Conservation (phyloP, 257 asterid species). For the Solanum pinnatisectum region DNA sequence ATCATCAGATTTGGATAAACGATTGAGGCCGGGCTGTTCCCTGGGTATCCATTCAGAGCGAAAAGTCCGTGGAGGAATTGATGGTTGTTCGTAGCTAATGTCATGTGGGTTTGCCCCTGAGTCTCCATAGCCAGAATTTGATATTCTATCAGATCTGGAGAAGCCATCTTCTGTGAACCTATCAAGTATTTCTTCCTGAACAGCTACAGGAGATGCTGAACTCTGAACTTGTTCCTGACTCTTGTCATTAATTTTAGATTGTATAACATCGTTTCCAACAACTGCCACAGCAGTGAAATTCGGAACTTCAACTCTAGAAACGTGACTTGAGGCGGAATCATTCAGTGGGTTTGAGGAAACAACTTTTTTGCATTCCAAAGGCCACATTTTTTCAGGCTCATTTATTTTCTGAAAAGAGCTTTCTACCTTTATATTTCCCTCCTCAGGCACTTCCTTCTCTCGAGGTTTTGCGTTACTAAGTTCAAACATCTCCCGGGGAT, state of each 20-base stretch:
- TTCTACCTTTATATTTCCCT: constrained; percentile 35
- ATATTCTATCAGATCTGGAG: constrained; percentile 17
- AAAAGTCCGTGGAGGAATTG: constrained; percentile 48
- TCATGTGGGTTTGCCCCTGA: constrained; percentile 23
- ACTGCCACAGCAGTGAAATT: constrained; percentile 17
- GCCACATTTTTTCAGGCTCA: constrained; percentile 26
- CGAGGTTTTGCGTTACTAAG: constrained; percentile 23
- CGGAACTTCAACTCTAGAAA: constrained; percentile 27
- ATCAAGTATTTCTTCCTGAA: constrained; percentile 29
- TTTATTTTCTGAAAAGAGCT: constrained; percentile 28
- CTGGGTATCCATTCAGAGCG: constrained; percentile 68
- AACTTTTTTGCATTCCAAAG: constrained; percentile 30
- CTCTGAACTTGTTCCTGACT: constrained; percentile 25
- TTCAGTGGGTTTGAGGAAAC: constrained; percentile 22
- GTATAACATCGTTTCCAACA: constrained; percentile 17
- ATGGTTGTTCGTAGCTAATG: constrained; percentile 31
- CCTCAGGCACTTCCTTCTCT: constrained; percentile 28
- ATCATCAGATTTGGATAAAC: constrained; percentile 72
- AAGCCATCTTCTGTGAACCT: constrained; percentile 21
- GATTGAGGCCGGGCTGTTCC: constrained; percentile 53
- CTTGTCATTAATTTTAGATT: constrained; percentile 23
- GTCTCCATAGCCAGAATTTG: constrained; percentile 26
- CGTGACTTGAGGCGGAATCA: constrained; percentile 11
- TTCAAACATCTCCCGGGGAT: constrained; percentile 27
- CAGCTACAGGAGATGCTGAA: constrained; percentile 18